Percentiles rank a stretch among this genome's conserved stretches.
phyloP scores from a whole-genome alignment of 768 basidiomycete species.

The Podaxis sp. region DNA sequence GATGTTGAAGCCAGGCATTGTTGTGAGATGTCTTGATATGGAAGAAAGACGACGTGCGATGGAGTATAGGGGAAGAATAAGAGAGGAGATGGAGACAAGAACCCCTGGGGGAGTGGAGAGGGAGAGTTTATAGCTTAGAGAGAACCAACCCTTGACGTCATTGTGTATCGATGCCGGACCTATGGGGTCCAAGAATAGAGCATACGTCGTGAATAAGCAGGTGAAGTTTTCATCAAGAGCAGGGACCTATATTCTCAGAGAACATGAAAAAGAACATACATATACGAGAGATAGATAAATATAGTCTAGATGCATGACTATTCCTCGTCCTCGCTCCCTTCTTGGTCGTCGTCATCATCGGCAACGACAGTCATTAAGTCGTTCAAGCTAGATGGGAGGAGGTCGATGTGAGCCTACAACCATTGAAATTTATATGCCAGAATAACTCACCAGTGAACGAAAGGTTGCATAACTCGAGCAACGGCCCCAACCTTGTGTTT shows the following conservation, averaged over 20 bases:
- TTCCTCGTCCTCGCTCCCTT: neutral
- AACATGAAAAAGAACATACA: neutral
- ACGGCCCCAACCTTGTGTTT: constrained; percentile 56
- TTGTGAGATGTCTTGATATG: neutral
- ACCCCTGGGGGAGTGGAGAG: neutral
- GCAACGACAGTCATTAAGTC: constrained; percentile 63
- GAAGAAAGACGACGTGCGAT: too few relatives aligned
- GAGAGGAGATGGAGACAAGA: too few relatives aligned
- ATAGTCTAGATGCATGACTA: neutral
- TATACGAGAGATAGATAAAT: neutral
- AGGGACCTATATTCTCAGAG: too few relatives aligned
- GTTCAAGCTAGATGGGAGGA: constrained; percentile 51
- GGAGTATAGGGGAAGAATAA: too few relatives aligned
- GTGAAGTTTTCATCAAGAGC: neutral
- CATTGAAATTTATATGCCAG: constrained; percentile 2
- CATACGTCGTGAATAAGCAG: neutral
- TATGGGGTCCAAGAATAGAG: too few relatives aligned
- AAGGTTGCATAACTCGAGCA: constrained; percentile 58
- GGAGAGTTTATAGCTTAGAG: neutral
- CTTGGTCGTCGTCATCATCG: constrained; percentile 26
- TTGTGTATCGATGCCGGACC: too few relatives aligned
- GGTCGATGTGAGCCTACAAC: neutral
- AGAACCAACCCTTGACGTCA: too few relatives aligned
- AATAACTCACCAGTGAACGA: constrained; percentile 70
- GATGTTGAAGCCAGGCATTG: constrained; percentile 1